Evolutionary conservation across 371 early-diverging fungal genomes (phyloP), one percentile per base, ranked within the genome.

Genomic region (Syncephalis fuscata): DNA sequence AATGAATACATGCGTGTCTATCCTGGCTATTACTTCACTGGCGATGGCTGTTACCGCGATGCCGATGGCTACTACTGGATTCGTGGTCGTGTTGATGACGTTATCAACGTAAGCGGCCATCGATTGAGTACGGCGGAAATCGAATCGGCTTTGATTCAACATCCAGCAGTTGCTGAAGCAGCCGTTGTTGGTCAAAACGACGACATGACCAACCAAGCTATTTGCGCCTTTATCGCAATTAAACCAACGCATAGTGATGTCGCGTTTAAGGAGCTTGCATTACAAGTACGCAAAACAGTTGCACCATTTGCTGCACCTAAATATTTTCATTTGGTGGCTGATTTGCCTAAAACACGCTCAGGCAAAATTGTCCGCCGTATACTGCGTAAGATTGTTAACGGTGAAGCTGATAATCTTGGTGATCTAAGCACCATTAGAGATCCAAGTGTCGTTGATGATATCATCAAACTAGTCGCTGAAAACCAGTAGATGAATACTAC

Each of bases 101-200:
- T 98, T 25, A 91, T 96, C 65, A 98, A 97, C 69, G 94, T 98
- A 9, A 80, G 91, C 16, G 99, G 98, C 10, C 99, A 98, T 68
- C 80, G 99, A 46, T 63, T 98, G 49, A 82, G 83, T 42, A 97
- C 99, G 0, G 83, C 95, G 38, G 98, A 97, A 71, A 85, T 99
- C 47, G 93, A 92, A 62, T 85, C 86, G 17, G 91, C 88, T 2
- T 67, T 88, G 39, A 80, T 88, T 45, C 53, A 67, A 16, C 82
- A 91, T 59, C 70, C 66, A n/a, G 62, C 74, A 0, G 88, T 93
- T 44, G 86, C 92, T 8, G 98, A 98, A 67, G 80, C 92, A 0
- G 98, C 98, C 9, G 98, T 90, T 8, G 83, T 98, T 40, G 93
- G 92, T 32, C 76, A 85, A 10, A 65, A 71, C 43, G 96, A 99